phyloP scores from a whole-genome alignment of 805 yeast genomes.

The Danielozyma ontarioensis region DNA sequence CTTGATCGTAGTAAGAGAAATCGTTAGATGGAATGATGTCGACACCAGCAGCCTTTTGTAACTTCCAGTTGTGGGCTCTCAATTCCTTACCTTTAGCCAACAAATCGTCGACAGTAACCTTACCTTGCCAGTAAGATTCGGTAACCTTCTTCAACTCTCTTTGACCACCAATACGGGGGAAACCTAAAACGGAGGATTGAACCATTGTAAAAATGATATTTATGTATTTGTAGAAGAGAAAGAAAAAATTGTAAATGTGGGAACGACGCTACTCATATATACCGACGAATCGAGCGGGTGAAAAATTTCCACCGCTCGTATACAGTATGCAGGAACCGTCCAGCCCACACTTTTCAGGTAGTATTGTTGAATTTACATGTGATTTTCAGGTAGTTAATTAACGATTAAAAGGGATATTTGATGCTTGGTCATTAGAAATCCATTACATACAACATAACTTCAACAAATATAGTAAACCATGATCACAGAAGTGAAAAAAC shows the following conservation, averaged over 20 bases:
- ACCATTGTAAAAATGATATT: conserved; percentile 55
- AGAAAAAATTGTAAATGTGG: background rate
- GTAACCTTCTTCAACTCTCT: conserved; percentile 99
- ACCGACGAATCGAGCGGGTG: no score
- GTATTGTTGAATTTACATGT: no score
- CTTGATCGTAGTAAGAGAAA: conserved; percentile 97
- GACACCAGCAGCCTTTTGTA: conserved; percentile 95
- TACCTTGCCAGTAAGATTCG: conserved; percentile 98
- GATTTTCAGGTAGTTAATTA: no score
- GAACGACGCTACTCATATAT: no score
- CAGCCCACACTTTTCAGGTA: no score
- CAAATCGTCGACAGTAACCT: conserved; percentile 80
- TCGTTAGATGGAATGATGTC: conserved; percentile 96
- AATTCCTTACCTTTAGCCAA: conserved; percentile 90
- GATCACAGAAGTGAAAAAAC: no score
- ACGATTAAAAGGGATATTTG: no score
- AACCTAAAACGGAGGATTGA: conserved; percentile 95
- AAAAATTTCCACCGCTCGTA: no score
- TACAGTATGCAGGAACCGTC: no score
- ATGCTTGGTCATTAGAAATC: no score
- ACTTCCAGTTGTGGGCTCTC: conserved; percentile 95
- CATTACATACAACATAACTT: no score
- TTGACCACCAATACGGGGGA: conserved; percentile 99
- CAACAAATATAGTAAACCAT: no score
- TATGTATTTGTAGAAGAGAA: background rate